Evolutionary conservation across 495 filamentous ascomycete species (phyloP).

Genomic region (Xylaria bambusicola): DNA sequence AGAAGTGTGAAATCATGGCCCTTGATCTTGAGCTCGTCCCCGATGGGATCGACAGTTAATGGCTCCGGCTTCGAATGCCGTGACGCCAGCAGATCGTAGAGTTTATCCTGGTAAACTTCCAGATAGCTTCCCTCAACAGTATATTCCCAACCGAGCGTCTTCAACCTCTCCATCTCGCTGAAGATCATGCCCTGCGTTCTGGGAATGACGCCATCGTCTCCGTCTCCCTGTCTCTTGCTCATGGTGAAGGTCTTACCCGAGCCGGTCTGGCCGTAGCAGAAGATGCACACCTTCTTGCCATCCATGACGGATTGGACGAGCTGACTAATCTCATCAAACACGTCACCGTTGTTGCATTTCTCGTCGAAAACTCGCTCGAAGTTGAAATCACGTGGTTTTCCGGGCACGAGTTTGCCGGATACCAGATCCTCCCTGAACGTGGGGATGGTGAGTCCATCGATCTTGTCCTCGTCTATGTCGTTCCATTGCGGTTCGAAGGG

Average conservation of each 20-base stretch:
- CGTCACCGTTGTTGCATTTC: conserved; percentile 71
- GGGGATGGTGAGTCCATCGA: conserved; percentile 77
- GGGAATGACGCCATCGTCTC: conserved; percentile 92
- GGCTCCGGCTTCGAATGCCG: conserved; percentile 90
- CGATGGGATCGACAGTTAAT: conserved; percentile 62
- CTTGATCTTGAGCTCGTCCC: conserved; percentile 66
- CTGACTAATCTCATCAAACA: conserved; percentile 97
- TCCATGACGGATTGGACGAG: conserved; percentile 95
- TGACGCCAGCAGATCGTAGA: conserved; percentile 86
- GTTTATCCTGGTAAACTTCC: conserved; percentile 98
- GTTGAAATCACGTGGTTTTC: conserved; percentile 80
- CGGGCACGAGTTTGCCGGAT: conserved; percentile 79
- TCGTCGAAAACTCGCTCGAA: conserved; percentile 95
- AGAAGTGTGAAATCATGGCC: conserved; percentile 56
- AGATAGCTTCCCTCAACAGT: conserved; percentile 93
- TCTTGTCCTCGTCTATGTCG: conserved; percentile 61
- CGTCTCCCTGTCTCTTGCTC: conserved; percentile 55
- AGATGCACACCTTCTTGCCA: conserved; percentile 98
- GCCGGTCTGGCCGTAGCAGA: conserved; percentile 97
- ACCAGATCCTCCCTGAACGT: conserved; percentile 82
- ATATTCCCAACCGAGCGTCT: conserved; percentile 93
- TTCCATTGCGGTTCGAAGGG: conserved; percentile 41
- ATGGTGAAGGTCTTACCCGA: conserved; percentile 97
- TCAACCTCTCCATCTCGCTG: conserved; percentile 73
- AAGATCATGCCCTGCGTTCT: conserved; percentile 92